Conservation (phyloP, 768 basidiomycete species). For the Podaxis carcinomalis region DNA sequence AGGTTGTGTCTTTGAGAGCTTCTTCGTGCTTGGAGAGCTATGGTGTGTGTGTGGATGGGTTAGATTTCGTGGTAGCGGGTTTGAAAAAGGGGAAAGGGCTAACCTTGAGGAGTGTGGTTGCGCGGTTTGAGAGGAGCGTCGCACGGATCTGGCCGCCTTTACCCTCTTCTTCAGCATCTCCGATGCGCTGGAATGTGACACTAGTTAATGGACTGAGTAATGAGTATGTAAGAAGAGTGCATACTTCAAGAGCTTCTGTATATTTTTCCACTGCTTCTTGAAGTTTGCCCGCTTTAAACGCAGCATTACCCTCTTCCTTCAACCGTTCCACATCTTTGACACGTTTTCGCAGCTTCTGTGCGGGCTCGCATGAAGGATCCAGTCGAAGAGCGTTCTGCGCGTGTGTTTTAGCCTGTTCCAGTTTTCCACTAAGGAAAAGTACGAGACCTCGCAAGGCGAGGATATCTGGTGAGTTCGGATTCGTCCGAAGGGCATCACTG, state of each 20-base stretch:
- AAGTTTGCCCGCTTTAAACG: constrained; percentile 61
- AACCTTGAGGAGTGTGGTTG: constrained; percentile 77
- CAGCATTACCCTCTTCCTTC: constrained; percentile 81
- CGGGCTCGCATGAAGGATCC: constrained; percentile 73
- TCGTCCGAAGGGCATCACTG: constrained; percentile 73
- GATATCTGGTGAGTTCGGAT: constrained; percentile 74
- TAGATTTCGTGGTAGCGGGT: not conserved
- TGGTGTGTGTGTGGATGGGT: constrained; percentile 4
- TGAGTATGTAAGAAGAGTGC: constrained; percentile 13
- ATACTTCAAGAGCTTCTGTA: constrained; percentile 64
- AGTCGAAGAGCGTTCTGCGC: constrained; percentile 64
- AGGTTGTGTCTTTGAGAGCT: constrained; percentile 68
- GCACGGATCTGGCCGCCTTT: constrained; percentile 80
- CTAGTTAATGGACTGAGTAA: not conserved
- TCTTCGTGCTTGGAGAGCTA: constrained; percentile 64
- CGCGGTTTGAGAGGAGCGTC: constrained; percentile 77
- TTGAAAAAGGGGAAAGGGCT: not conserved
- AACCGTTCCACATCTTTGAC: constrained; percentile 79
- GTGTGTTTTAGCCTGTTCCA: constrained; percentile 71
- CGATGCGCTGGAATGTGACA: constrained; percentile 47
- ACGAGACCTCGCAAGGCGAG: constrained; percentile 76
- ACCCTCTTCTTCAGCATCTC: constrained; percentile 63
- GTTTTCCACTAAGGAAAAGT: constrained; percentile 67
- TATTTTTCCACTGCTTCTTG: constrained; percentile 68
- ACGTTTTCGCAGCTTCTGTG: constrained; percentile 67